A percentile compares a stretch with the other conserved stretches of the same genome.
Conservation (phyloP, 345 rosid species). For the Durio zibethinus region DNA sequence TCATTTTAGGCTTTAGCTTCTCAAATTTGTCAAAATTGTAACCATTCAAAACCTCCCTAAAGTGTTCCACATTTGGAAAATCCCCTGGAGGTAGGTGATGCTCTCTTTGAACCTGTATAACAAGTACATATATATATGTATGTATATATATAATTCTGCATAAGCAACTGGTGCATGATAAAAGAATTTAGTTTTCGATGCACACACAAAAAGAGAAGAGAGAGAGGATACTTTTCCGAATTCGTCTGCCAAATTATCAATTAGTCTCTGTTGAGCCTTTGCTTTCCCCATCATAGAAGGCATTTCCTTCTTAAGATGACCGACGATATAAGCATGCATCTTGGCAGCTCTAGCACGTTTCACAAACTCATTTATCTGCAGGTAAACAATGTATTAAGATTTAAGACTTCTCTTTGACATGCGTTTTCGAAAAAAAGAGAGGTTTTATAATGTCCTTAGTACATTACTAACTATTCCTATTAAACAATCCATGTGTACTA, state of each 20-base stretch:
- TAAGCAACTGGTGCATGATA: background rate
- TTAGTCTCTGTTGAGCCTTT: constrained; percentile 75
- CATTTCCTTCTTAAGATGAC: constrained; percentile 93
- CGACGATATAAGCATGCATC: constrained; percentile 84
- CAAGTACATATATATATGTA: background rate
- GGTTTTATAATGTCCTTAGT: background rate
- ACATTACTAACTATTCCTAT: background rate
- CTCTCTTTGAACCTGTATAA: constrained; percentile 78
- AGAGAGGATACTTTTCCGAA: constrained; percentile 60
- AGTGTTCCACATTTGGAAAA: constrained; percentile 81
- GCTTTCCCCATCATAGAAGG: constrained; percentile 92
- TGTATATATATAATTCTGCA: background rate
- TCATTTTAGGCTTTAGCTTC: constrained; percentile 86
- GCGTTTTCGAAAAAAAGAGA: background rate
- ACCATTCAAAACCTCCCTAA: constrained; percentile 67
- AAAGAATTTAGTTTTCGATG: background rate
- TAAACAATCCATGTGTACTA: background rate
- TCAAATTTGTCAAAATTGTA: constrained; percentile 83
- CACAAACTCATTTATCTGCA: constrained; percentile 88
- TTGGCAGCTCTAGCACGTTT: constrained; percentile 95
- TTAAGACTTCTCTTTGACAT: background rate
- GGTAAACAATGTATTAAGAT: background rate
- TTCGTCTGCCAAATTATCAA: constrained; percentile 70
- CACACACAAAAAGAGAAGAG: background rate
- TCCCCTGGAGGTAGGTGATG: constrained; percentile 84